These are phyloP conservation scores for Chrysanthemum seticuspe DNA, from an alignment of 129 eudicot genomes.

Conservation along the genomic window DNA sequence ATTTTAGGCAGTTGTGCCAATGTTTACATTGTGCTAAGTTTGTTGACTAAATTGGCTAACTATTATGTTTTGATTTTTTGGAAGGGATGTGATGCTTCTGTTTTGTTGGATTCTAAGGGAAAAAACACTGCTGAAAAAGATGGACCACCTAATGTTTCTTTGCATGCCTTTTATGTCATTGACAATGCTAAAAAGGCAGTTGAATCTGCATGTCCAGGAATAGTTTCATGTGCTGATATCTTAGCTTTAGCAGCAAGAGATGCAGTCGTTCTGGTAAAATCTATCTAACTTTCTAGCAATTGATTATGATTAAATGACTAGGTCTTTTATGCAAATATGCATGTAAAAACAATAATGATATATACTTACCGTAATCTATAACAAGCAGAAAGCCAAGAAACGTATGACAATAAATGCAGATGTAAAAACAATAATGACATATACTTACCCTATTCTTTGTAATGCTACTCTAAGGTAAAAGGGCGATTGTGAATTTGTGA, in stretches of 20 bases:
- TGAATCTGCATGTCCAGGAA: conserved; percentile 21
- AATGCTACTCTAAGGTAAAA: not conserved
- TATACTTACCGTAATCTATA: too few species aligned
- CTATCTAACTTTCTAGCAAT: not conserved
- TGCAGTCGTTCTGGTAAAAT: conserved; percentile 12
- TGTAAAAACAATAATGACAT: too few species aligned
- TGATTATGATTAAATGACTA: not conserved
- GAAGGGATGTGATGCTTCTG: conserved; percentile 24
- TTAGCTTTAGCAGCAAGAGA: conserved; percentile 23
- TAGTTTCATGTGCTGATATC: conserved; percentile 23
- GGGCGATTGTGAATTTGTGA: too few species aligned
- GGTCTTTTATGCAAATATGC: too few species aligned
- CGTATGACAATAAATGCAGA: not conserved
- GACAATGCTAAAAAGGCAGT: conserved; percentile 15
- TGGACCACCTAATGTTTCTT: conserved; percentile 17
- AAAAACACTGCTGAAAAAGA: conserved; percentile 18
- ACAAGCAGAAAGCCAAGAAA: too few species aligned
- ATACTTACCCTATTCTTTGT: too few species aligned
- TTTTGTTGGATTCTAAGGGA: conserved; percentile 21
- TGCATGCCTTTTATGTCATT: conserved; percentile 20
- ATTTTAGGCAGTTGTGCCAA: not conserved
- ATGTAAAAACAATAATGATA: too few species aligned
- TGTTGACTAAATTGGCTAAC: not conserved
- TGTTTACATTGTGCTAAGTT: not conserved
- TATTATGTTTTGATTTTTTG: not conserved